Percentiles rank a stretch among this genome's conserved stretches.
Conservation (phyloP, 768 basidiomycete species). For the Phanerodontia chrysosporium region DNA sequence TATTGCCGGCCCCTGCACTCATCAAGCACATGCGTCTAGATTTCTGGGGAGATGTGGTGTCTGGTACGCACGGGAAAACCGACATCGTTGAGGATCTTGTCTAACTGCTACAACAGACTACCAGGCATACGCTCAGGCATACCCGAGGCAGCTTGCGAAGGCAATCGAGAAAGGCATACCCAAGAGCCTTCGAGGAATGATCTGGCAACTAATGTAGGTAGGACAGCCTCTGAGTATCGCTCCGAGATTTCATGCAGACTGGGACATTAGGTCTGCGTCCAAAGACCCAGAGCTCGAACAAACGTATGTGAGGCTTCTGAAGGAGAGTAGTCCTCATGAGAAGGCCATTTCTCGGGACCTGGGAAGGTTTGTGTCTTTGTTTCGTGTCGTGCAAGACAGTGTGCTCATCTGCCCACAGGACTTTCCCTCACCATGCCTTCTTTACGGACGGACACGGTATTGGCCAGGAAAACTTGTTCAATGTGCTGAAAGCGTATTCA, state of each 20-base stretch:
- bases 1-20: conserved; percentile 18
- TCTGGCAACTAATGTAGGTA: conserved; percentile 91
- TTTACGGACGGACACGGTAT: conserved; percentile 93
- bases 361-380: conserved; percentile 50
- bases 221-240: conserved; percentile 2
- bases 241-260: background rate
- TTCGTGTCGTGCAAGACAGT: background rate
- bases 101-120: conserved; percentile 81
- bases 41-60: conserved; percentile 42
- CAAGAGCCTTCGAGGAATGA: conserved; percentile 81
- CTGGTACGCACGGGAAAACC: conserved; percentile 64
- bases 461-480: conserved; percentile 96
- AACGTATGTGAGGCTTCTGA: conserved; percentile 76
- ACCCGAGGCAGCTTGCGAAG: conserved; percentile 73
- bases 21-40: background rate
- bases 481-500: conserved; percentile 96
- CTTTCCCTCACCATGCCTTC: conserved; percentile 95
- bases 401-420: conserved; percentile 41
- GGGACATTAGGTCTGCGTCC: conserved; percentile 70
- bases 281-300: conserved; percentile 86
- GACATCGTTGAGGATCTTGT: conserved; percentile 37
- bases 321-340: conserved; percentile 83
- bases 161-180: conserved; percentile 95
- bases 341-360: conserved; percentile 93
- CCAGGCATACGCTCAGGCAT: conserved; percentile 75